Percentiles rank a stretch among this genome's conserved stretches.
These are phyloP conservation scores for Rhizopus microsporus DNA, from an alignment of 371 early-diverging fungal species.

Conservation along the genomic window DNA sequence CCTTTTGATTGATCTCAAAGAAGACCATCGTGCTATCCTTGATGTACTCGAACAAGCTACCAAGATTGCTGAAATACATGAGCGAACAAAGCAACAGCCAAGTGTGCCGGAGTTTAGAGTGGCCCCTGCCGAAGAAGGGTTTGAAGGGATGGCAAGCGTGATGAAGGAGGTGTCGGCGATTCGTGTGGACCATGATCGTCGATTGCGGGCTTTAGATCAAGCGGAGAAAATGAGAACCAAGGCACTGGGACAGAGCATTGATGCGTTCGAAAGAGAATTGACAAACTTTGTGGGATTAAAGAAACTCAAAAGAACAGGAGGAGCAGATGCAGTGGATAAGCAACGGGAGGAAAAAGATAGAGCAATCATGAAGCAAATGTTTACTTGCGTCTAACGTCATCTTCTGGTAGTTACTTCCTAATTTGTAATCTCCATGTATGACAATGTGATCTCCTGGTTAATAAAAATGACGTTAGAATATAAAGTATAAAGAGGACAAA, in stretches of 20 bases:
- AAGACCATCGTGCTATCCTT: constrained; percentile 59
- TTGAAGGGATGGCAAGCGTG: constrained; percentile 59
- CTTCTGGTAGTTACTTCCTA: neutral
- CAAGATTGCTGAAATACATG: constrained; percentile 61
- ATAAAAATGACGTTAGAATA: constrained; percentile 4
- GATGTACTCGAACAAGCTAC: constrained; percentile 62
- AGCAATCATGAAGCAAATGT: constrained; percentile 62
- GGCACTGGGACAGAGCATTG: constrained; percentile 64
- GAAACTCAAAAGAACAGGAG: constrained; percentile 71
- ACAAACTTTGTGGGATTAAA: constrained; percentile 62
- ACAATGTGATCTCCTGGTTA: neutral
- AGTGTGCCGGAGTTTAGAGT: neutral
- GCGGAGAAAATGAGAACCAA: constrained; percentile 66
- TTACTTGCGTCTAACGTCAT: constrained; percentile 14
- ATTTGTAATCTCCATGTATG: neutral
- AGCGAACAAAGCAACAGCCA: constrained; percentile 26
- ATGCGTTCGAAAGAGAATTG: constrained; percentile 75
- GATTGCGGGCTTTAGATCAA: constrained; percentile 69
- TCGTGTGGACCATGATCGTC: constrained; percentile 63
- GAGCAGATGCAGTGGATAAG: constrained; percentile 68
- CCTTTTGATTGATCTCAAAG: constrained; percentile 62
- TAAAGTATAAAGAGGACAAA: neutral
- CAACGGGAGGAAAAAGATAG: constrained; percentile 62
- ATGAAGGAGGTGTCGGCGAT: constrained; percentile 70
- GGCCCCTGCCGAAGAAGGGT: constrained; percentile 15